A percentile compares a stretch with the other conserved stretches of the same genome.
Conservation (phyloP, 2,329 filamentous ascomycete species). For the Orbilia quercus region DNA sequence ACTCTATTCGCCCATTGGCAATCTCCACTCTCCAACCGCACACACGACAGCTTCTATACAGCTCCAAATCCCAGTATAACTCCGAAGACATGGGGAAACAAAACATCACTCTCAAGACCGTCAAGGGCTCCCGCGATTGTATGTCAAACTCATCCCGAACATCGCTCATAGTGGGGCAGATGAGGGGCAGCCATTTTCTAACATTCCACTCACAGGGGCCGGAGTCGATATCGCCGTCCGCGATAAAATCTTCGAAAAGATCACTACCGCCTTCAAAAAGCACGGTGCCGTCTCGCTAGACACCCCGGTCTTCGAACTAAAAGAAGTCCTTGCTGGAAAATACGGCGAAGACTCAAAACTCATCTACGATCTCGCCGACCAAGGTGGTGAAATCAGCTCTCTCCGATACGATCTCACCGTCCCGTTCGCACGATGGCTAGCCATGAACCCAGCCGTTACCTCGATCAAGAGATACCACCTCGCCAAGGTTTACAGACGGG, state of each 20-base stretch:
- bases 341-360: slow-evolving; percentile 93
- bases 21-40: slow-evolving; percentile 27
- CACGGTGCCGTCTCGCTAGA: slow-evolving; percentile 83
- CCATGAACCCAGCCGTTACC: slow-evolving; percentile 85
- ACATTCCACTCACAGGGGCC: slow-evolving; percentile 68
- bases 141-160: slow-evolving; percentile 6
- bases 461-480: slow-evolving; percentile 95
- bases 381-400: slow-evolving; percentile 85
- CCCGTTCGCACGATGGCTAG: slow-evolving; percentile 89
- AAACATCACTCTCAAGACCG: slow-evolving; percentile 53
- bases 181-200: slow-evolving; percentile 42
- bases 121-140: slow-evolving; percentile 56
- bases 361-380: slow-evolving; percentile 88
- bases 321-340: slow-evolving; percentile 86
- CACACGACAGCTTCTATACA: slow-evolving; percentile 14
- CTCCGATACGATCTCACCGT: slow-evolving; percentile 89
- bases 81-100: slow-evolving; percentile 53
- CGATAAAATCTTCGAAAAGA: slow-evolving; percentile 80
- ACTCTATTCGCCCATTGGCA: slow-evolving; percentile 14
- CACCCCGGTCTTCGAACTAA: slow-evolving; percentile 85
- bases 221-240: slow-evolving; percentile 82
- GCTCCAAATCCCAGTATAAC: slow-evolving; percentile 27
- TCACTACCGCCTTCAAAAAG: slow-evolving; percentile 82
- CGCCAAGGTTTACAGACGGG: slow-evolving; percentile 86
- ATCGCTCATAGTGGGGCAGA: slow-evolving; percentile 21